Evolutionary conservation across 352 stramenopile species (phyloP).

Genomic region (Globisporangium uncinulatum): DNA sequence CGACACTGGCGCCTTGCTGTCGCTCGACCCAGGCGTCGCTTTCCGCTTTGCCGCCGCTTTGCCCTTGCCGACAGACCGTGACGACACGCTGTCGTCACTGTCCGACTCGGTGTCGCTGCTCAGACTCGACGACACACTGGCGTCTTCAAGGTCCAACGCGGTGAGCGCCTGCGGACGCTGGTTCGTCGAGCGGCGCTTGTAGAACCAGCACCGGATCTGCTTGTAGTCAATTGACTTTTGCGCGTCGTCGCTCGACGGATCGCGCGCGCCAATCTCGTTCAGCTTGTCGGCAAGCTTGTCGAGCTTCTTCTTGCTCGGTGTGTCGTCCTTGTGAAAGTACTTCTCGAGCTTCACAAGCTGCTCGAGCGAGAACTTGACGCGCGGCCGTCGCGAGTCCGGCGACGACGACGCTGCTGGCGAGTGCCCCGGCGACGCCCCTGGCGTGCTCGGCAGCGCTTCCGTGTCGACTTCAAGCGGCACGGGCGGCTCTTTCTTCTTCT

Average conservation of each 20-base stretch:
- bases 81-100: slow-evolving; percentile 31
- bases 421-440: slow-evolving; percentile 36
- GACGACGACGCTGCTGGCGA: slow-evolving; percentile 52
- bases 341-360: slow-evolving; percentile 79
- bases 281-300: slow-evolving; percentile 72
- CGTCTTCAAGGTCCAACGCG: slow-evolving; percentile 44
- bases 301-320: slow-evolving; percentile 70
- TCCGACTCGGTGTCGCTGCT: slow-evolving; percentile 73
- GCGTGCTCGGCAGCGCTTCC: slow-evolving; percentile 47
- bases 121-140: slow-evolving; percentile 34
- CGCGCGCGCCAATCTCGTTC: slow-evolving; percentile 55
- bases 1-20: slow-evolving; percentile 19
- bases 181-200: slow-evolving; percentile 78
- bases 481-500: slow-evolving; percentile 42
- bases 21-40: slow-evolving; percentile 2
- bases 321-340: slow-evolving; percentile 81
- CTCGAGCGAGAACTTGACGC: slow-evolving; percentile 73
- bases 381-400: slow-evolving; percentile 51
- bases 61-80: slow-evolving; percentile 21
- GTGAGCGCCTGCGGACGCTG: slow-evolving; percentile 66
- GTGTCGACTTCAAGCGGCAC: slow-evolving; percentile 50
- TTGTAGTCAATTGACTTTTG: slow-evolving; percentile 81
- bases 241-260: slow-evolving; percentile 45
- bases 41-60: slow-evolving; percentile 14
- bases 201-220: slow-evolving; percentile 86